Conservation (phyloP, 805 yeast species). For the Isabelozyma rhagii region DNA sequence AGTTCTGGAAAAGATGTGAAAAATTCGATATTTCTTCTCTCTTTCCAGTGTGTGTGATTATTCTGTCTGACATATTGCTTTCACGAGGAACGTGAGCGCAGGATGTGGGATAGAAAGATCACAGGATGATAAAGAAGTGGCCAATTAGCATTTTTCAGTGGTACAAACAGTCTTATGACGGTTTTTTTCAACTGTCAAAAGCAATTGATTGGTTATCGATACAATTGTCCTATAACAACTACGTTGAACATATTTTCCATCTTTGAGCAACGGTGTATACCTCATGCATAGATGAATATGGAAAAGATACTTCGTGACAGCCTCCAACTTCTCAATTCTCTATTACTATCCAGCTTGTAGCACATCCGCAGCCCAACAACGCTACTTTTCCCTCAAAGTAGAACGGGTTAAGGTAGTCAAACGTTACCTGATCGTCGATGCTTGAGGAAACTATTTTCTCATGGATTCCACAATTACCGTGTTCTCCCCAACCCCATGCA, state of each 20-base stretch:
- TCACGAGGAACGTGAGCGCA: slow-evolving; percentile 7
- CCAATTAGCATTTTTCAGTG: neutral
- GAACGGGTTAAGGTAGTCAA: slow-evolving; percentile 31
- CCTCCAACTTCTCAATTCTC: slow-evolving; percentile 3
- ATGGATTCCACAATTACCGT: slow-evolving; percentile 81
- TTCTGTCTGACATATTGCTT: neutral
- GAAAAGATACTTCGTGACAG: slow-evolving; percentile 76
- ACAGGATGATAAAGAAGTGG: neutral
- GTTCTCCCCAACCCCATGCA: slow-evolving; percentile 99
- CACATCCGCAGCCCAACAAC: slow-evolving; percentile 58
- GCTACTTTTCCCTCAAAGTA: slow-evolving; percentile 16
- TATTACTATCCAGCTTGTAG: slow-evolving; percentile 59
- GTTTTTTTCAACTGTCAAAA: neutral
- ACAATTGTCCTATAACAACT: slow-evolving; percentile 61
- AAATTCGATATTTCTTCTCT: neutral
- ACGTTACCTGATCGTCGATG: slow-evolving; percentile 27
- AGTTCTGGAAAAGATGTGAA: neutral
- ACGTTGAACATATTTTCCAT: slow-evolving; percentile 82
- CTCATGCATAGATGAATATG: slow-evolving; percentile 62
- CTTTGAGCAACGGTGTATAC: slow-evolving; percentile 39
- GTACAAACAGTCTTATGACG: neutral
- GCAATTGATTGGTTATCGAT: slow-evolving; percentile 37
- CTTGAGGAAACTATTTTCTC: slow-evolving; percentile 1
- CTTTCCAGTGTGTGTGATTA: neutral
- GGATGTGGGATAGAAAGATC: slow-evolving; percentile 1